Evolutionary conservation across 2,329 filamentous ascomycete species (phyloP).

Genomic region (Cladosporium sp.): DNA sequence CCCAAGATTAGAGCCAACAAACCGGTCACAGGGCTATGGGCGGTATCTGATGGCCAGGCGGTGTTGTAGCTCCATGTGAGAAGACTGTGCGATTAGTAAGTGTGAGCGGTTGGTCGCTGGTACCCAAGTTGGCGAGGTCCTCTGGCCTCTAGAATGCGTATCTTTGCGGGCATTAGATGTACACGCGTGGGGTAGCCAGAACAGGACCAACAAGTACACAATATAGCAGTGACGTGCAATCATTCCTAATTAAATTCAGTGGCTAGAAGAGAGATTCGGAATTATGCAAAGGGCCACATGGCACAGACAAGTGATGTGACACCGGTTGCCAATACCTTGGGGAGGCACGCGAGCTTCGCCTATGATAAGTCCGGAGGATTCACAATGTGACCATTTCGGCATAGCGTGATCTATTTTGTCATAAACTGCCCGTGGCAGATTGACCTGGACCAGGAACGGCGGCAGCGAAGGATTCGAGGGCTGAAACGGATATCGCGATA

Average conservation of each 20-base stretch:
- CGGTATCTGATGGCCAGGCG: not conserved
- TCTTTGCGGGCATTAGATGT: too few species aligned
- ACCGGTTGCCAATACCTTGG: not conserved
- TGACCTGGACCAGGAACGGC: not conserved
- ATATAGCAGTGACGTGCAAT: not conserved
- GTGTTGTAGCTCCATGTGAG: not conserved
- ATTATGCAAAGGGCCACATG: not conserved
- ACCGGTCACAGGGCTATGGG: not conserved
- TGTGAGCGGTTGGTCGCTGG: too few species aligned
- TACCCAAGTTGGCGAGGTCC: too few species aligned
- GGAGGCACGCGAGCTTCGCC: not conserved
- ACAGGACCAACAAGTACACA: not conserved
- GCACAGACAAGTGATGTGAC: not conserved
- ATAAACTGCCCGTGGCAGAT: not conserved
- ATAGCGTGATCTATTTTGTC: conserved; percentile 5
- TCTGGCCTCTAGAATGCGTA: too few species aligned
- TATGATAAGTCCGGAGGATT: not conserved
- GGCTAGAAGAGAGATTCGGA: not conserved
- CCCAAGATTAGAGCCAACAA: conserved; percentile 6
- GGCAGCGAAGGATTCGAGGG: not conserved
- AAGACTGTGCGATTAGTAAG: not conserved
- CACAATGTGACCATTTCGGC: not conserved
- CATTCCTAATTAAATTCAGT: not conserved
- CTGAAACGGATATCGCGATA: conserved; percentile 4
- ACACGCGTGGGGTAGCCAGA: too few species aligned